These are phyloP conservation scores for Clavulina sp. DNA, from an alignment of 768 basidiomycete species.

Conservation along the genomic window DNA sequence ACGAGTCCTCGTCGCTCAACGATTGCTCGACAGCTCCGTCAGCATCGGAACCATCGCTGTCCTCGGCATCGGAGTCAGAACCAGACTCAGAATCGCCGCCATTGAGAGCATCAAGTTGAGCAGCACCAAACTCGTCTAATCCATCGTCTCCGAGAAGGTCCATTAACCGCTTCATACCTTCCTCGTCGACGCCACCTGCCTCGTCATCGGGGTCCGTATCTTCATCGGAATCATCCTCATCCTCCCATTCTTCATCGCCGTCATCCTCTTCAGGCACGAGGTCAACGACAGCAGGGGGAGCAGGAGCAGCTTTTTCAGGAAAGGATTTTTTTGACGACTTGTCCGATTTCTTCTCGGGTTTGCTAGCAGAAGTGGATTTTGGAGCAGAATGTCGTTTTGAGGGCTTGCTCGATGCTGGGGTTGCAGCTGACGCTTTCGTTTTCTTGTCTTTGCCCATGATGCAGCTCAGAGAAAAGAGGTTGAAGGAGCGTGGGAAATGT, in stretches of 20 bases:
- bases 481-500: too few species aligned
- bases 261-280: slow-evolving; percentile 1
- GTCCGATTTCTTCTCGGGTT: not conserved
- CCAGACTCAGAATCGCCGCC: slow-evolving; percentile 14
- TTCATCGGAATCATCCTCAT: slow-evolving; percentile 18
- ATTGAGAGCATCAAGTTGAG: slow-evolving; percentile 31
- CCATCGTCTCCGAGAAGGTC: slow-evolving; percentile 45
- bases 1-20: slow-evolving; percentile 18
- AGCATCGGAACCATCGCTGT: slow-evolving; percentile 16
- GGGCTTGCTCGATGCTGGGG: too few species aligned
- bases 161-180: slow-evolving; percentile 40
- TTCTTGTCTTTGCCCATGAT: too few species aligned
- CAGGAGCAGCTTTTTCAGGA: not conserved
- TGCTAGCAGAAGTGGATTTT: too few species aligned
- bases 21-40: slow-evolving; percentile 18
- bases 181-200: slow-evolving; percentile 32
- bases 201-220: slow-evolving; percentile 11
- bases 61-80: slow-evolving; percentile 12
- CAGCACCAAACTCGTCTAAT: slow-evolving; percentile 44
- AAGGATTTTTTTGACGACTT: not conserved
- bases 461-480: too few species aligned
- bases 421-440: not conserved
- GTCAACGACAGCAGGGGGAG: not conserved
- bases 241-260: slow-evolving; percentile 10
- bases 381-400: too few species aligned